A percentile compares a stretch with the other conserved stretches of the same genome.
These are phyloP conservation scores for Xenosphaeropsis pyriputrescens DNA, from an alignment of 2,329 filamentous ascomycete genomes.

Conservation along the genomic window DNA sequence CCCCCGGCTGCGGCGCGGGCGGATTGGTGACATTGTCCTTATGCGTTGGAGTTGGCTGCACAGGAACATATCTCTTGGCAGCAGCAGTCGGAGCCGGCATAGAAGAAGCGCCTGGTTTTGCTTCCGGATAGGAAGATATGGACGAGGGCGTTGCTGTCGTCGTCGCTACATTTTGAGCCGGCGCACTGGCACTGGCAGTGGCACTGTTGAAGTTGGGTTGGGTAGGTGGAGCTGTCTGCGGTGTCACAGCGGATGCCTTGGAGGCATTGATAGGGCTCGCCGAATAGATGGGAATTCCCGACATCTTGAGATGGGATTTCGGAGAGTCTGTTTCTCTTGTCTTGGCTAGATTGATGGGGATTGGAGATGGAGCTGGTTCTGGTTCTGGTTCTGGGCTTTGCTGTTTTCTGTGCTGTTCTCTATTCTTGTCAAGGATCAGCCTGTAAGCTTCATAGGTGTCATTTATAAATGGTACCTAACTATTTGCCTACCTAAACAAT, in stretches of 20 bases:
- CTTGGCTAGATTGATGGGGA: too few relatives aligned
- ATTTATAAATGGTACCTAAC: too few relatives aligned
- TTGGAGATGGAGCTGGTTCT: too few relatives aligned
- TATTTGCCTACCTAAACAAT: too few relatives aligned
- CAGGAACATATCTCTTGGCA: conserved; percentile 18
- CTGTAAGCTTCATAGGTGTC: too few relatives aligned
- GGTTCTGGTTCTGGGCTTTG: too few relatives aligned
- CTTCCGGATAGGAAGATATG: conserved; percentile 19
- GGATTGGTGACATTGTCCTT: conserved; percentile 22
- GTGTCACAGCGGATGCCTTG: conserved; percentile 33
- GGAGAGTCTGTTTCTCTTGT: too few relatives aligned
- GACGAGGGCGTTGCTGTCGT: conserved; percentile 18
- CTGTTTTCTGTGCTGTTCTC: too few relatives aligned
- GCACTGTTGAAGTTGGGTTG: neutral
- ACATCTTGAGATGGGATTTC: conserved; percentile 26
- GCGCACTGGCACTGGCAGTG: conserved; percentile 8
- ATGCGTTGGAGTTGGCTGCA: conserved; percentile 28
- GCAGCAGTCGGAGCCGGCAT: conserved; percentile 23
- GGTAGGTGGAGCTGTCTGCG: conserved; percentile 24
- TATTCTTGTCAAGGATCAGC: too few relatives aligned
- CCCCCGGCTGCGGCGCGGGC: conserved; percentile 41
- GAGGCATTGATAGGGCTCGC: conserved; percentile 42
- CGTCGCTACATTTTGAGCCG: conserved; percentile 7
- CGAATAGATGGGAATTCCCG: conserved; percentile 44
- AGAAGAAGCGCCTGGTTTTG: conserved; percentile 32